Evolutionary conservation across 2,329 filamentous ascomycete genomes (phyloP).

Genomic region (Neurospora crassa): DNA sequence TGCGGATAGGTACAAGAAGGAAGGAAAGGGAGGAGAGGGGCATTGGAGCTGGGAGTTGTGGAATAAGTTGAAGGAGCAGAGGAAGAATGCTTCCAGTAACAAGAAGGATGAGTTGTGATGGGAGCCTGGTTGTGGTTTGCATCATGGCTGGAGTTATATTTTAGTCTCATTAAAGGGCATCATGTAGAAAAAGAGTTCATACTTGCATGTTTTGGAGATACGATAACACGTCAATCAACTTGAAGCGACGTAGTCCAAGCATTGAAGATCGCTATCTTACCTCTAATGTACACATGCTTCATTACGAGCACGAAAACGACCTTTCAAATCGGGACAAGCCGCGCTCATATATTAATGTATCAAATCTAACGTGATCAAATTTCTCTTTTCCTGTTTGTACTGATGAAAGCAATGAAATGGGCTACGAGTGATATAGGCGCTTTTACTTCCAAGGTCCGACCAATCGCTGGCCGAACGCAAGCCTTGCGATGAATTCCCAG

Average conservation of each 20-base stretch:
- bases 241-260: neutral
- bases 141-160: neutral
- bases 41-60: conserved; percentile 39
- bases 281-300: neutral
- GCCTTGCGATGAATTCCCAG: neutral
- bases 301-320: neutral
- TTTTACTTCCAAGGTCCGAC: neutral
- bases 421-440: neutral
- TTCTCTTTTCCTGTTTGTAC: neutral
- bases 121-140: neutral
- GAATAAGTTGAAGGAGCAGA: conserved; percentile 25
- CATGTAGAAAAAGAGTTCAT: neutral
- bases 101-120: conserved; percentile 14
- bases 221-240: neutral
- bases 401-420: neutral
- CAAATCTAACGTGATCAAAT: neutral
- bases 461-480: neutral
- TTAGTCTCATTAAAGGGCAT: neutral
- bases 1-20: conserved; percentile 26
- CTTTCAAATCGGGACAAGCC: neutral
- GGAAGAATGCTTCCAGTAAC: conserved; percentile 9
- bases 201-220: neutral
- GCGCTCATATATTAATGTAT: neutral
- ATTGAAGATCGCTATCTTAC: neutral
- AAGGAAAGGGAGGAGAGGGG: conserved; percentile 15